Conservation (phyloP, 768 basidiomycete genomes). For the Amanita thiersii region DNA sequence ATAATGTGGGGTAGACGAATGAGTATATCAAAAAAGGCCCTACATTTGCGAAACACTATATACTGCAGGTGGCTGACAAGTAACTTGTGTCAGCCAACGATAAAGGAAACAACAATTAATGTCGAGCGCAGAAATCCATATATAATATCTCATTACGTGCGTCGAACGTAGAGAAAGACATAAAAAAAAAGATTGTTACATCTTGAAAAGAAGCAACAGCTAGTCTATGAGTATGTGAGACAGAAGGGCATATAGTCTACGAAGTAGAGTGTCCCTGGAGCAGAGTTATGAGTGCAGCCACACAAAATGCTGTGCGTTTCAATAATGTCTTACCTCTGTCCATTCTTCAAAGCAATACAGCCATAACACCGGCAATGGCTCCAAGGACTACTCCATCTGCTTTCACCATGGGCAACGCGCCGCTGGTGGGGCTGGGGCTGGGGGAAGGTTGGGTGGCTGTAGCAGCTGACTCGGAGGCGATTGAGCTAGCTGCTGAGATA, state of each 20-base stretch:
- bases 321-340: background rate
- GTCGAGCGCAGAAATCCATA: no score
- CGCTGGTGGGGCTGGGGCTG: conserved; percentile 3
- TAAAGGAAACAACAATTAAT: background rate
- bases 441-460: conserved; percentile 1
- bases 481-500: conserved; percentile 2
- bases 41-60: background rate
- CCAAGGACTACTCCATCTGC: conserved; percentile 7
- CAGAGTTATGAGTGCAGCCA: no score
- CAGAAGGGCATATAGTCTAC: no score
- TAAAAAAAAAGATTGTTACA: no score
- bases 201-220: no score
- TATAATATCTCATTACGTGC: no score
- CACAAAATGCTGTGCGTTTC: background rate
- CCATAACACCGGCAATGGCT: conserved; percentile 9
- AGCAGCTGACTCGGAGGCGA: background rate
- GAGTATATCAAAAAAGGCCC: background rate
- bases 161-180: background rate
- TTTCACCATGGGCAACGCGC: conserved; percentile 8
- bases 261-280: no score
- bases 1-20: background rate
- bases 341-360: conserved; percentile 3
- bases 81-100: conserved; percentile 2
- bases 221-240: no score
- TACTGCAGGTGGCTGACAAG: conserved; percentile 6